phyloP scores from a whole-genome alignment of 345 rosid genomes.

The Garcia nutans region DNA sequence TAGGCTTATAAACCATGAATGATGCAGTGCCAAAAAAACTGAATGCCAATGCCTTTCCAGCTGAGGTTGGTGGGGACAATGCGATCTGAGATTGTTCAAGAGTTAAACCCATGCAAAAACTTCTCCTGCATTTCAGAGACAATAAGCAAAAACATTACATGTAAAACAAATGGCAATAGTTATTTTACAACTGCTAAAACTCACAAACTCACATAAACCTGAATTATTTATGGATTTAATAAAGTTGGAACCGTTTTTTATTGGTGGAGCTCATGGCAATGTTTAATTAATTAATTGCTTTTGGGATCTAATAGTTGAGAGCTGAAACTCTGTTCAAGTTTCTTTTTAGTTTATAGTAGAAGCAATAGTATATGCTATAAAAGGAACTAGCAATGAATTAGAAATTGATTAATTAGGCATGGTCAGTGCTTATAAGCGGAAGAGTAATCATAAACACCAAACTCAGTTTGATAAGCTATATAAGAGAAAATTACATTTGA shows the following conservation, averaged over 20 bases:
- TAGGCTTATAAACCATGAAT: conserved; percentile 59
- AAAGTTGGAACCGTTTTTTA: no score
- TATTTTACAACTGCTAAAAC: not conserved
- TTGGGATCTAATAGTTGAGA: no score
- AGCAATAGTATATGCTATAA: not conserved
- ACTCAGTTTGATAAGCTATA: not conserved
- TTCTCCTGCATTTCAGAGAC: conserved; percentile 48
- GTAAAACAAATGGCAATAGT: not conserved
- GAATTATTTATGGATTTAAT: not conserved
- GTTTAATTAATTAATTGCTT: no score
- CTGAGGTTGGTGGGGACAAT: conserved; percentile 70
- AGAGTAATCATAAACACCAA: not conserved
- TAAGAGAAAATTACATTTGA: not conserved
- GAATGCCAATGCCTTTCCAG: conserved; percentile 71
- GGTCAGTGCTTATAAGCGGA: not conserved
- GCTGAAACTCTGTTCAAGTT: not conserved
- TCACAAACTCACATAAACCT: not conserved
- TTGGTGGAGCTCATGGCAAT: not conserved
- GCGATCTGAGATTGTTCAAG: conserved; percentile 61
- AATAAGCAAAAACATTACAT: not conserved
- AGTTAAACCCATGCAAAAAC: conserved; percentile 44
- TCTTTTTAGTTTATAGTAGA: not conserved
- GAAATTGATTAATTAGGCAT: not conserved
- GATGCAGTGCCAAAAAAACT: conserved; percentile 41
- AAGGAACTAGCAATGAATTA: not conserved